A percentile compares a stretch with the other conserved stretches of the same genome.
Conservation (phyloP, 768 basidiomycete genomes). For the Termitomyces sp. region DNA sequence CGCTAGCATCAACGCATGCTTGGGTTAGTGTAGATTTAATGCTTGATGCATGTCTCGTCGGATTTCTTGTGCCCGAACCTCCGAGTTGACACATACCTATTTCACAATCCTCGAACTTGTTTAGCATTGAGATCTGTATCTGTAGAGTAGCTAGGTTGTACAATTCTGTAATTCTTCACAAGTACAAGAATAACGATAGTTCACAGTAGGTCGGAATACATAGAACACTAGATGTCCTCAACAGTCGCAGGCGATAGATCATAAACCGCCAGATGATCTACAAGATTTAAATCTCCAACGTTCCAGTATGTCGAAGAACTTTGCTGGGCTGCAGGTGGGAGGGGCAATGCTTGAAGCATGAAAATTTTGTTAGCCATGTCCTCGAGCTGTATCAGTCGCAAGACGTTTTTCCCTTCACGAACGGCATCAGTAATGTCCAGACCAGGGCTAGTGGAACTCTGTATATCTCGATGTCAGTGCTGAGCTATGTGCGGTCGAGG, state of each 20-base stretch:
- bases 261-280: neutral
- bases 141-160: neutral
- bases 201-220: neutral
- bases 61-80: conserved; percentile 78
- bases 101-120: neutral
- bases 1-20: conserved; percentile 79
- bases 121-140: neutral
- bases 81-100: conserved; percentile 11
- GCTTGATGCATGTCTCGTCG: conserved; percentile 90
- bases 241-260: conserved; percentile 4
- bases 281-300: neutral
- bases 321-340: neutral
- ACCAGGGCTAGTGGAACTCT: conserved; percentile 21
- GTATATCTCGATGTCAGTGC: conserved; percentile 3
- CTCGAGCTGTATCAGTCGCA: conserved; percentile 47
- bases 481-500: neutral
- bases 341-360: conserved; percentile 32
- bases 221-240: neutral
- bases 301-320: neutral
- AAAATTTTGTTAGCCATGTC: conserved; percentile 37
- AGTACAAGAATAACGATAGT: neutral
- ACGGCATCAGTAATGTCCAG: conserved; percentile 38
- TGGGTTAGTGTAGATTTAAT: conserved; percentile 98
- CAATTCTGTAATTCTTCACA: neutral
- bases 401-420: conserved; percentile 37